phyloP scores from a whole-genome alignment of 768 basidiomycete species.

The Boletus pseudopeckii region DNA sequence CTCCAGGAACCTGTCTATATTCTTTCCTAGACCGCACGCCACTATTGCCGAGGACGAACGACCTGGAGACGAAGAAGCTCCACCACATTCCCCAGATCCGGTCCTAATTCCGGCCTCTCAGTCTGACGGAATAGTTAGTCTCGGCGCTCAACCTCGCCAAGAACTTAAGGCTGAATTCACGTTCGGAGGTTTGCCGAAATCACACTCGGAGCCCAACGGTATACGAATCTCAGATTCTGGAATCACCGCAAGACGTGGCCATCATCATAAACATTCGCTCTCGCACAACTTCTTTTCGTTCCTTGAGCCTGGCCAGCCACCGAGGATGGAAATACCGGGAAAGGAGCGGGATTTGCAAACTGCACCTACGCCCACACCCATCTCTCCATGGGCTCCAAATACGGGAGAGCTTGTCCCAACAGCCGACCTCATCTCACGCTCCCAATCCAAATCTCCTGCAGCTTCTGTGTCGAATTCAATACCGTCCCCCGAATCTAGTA shows the following conservation, averaged over 20 bases:
- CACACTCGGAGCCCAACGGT: constrained; percentile 17
- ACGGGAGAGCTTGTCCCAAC: constrained; percentile 1
- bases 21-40: constrained; percentile 72
- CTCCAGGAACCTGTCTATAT: constrained; percentile 87
- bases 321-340: constrained; percentile 6
- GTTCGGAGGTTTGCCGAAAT: constrained; percentile 52
- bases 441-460: constrained; percentile 24
- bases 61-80: constrained; percentile 43
- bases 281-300: constrained; percentile 97
- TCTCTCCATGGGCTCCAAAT: constrained; percentile 65
- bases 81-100: constrained; percentile 44
- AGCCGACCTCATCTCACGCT: constrained; percentile 16
- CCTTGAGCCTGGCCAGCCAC: constrained; percentile 64
- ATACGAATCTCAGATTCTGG: constrained; percentile 16
- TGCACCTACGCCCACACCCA: constrained; percentile 55
- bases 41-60: constrained; percentile 69
- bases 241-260: constrained; percentile 49
- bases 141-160: constrained; percentile 32
- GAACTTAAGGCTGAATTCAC: constrained; percentile 56
- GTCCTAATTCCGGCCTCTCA: constrained; percentile 41
- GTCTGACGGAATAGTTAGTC: constrained; percentile 22
- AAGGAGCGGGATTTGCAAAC: constrained; percentile 45
- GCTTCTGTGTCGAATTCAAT: constrained; percentile 11
- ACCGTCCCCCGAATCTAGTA: not conserved
- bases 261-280: constrained; percentile 91